phyloP scores from a whole-genome alignment of 352 stramenopile genomes.

The Pythium brachiatum region DNA sequence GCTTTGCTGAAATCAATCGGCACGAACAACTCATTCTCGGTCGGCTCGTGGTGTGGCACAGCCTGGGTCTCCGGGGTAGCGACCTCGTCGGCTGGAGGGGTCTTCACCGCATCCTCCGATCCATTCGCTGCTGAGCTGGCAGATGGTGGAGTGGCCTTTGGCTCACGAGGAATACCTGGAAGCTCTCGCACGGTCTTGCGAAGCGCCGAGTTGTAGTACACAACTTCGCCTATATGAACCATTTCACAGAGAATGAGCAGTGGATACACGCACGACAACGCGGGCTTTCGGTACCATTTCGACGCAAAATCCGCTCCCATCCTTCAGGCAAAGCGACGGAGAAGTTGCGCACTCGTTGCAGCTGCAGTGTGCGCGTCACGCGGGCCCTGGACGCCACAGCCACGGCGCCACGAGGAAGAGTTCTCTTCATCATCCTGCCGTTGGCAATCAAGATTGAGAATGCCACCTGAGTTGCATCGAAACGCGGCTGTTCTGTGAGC shows the following conservation, averaged over 20 bases:
- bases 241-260: neutral
- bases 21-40: constrained; percentile 61
- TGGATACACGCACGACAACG: neutral
- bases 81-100: constrained; percentile 3
- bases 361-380: neutral
- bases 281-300: constrained; percentile 39
- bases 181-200: constrained; percentile 60
- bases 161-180: constrained; percentile 32
- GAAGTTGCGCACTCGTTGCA: constrained; percentile 8
- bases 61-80: constrained; percentile 11
- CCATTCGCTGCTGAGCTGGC: neutral
- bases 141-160: constrained; percentile 8
- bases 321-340: constrained; percentile 43
- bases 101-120: neutral
- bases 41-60: constrained; percentile 29
- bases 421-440: neutral
- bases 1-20: constrained; percentile 83
- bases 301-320: constrained; percentile 59
- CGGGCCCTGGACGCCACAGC: neutral
- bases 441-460: too few species aligned
- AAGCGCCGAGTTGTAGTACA: constrained; percentile 63
- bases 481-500: neutral
- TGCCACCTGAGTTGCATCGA: constrained; percentile 4
- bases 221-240: constrained; percentile 40
- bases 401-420: constrained; percentile 1